phyloP scores from a whole-genome alignment of 208 protist species.

The Acanthamoeba rhysodes region DNA sequence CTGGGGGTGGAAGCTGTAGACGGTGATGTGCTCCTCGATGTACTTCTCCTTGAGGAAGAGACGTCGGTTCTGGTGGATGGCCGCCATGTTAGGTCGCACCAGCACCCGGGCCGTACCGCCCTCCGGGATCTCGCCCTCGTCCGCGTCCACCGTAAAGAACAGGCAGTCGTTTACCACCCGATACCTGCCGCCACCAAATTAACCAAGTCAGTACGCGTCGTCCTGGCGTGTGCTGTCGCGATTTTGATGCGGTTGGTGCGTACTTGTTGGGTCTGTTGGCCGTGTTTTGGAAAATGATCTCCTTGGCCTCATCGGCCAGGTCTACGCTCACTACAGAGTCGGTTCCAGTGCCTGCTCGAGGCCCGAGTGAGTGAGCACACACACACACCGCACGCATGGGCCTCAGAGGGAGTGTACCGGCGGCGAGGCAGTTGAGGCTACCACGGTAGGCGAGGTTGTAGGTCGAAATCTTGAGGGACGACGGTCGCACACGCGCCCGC shows the following conservation, averaged over 20 bases:
- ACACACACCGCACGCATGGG: neutral
- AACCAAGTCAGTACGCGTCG: too few relatives aligned
- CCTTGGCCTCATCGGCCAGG: constrained; percentile 20
- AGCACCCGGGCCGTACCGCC: neutral
- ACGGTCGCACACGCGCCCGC: constrained; percentile 29
- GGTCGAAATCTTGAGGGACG: constrained; percentile 72
- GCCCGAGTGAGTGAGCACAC: neutral
- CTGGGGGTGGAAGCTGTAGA: constrained; percentile 77
- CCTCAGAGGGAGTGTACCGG: neutral
- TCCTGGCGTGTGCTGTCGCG: too few relatives aligned
- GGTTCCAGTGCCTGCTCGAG: neutral
- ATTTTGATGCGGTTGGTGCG: neutral
- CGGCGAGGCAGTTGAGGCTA: constrained; percentile 25
- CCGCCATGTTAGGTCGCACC: constrained; percentile 37
- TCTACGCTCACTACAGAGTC: neutral
- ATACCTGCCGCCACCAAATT: neutral
- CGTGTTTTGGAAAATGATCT: neutral
- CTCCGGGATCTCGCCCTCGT: neutral
- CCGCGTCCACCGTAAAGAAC: constrained; percentile 38
- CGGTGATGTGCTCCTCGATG: constrained; percentile 82
- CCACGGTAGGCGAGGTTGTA: constrained; percentile 77
- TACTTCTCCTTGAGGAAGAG: constrained; percentile 81
- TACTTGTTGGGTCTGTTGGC: constrained; percentile 1
- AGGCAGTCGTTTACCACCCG: constrained; percentile 55
- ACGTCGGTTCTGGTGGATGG: constrained; percentile 37